These are phyloP conservation scores for Diplodia sapinea DNA, from an alignment of 2,329 filamentous ascomycete species.

Conservation along the genomic window DNA sequence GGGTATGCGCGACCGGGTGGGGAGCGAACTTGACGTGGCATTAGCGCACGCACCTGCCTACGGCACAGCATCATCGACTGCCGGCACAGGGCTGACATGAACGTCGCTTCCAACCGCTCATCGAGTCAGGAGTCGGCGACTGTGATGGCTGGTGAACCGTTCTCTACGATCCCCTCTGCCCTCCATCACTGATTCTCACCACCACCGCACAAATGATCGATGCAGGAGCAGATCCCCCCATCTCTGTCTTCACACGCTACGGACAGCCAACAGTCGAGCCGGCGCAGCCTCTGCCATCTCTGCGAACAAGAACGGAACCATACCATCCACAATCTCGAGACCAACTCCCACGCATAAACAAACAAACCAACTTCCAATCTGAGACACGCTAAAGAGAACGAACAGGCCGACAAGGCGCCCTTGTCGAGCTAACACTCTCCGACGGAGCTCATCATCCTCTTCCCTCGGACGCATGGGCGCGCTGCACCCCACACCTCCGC, in stretches of 20 bases:
- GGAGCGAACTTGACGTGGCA: conserved; percentile 23
- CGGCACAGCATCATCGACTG: background rate
- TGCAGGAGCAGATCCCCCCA: background rate
- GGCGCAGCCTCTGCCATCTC: background rate
- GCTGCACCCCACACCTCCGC: background rate
- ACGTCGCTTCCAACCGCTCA: too few species aligned
- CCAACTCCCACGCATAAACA: background rate
- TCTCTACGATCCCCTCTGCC: background rate
- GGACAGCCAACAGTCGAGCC: too few species aligned
- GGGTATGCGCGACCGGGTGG: background rate
- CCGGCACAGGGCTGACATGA: too few species aligned
- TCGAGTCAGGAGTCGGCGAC: conserved; percentile 1
- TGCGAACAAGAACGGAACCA: background rate
- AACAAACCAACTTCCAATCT: background rate
- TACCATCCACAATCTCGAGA: background rate
- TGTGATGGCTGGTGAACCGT: background rate
- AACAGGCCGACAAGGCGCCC: background rate
- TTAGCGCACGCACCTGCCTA: conserved; percentile 7
- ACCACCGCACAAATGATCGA: background rate
- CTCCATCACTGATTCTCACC: background rate
- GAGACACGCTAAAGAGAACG: background rate
- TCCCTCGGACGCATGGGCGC: conserved; percentile 1
- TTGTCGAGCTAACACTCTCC: background rate
- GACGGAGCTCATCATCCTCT: background rate
- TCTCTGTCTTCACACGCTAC: background rate